Percentiles rank a stretch among this genome's conserved stretches.
These are phyloP conservation scores for Gilbertella persicaria DNA, from an alignment of 371 early-diverging fungal species.

Conservation along the genomic window DNA sequence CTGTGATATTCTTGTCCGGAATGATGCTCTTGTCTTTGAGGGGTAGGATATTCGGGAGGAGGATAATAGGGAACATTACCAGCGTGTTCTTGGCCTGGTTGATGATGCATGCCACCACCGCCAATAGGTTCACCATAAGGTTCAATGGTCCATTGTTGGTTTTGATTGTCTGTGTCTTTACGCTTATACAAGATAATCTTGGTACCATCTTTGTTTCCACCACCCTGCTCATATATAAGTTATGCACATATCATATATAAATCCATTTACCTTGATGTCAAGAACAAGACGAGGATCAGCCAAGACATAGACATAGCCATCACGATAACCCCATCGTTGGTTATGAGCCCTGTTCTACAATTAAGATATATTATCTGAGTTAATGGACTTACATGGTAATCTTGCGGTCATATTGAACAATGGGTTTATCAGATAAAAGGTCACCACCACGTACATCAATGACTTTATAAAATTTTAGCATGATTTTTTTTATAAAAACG, in stretches of 20 bases:
- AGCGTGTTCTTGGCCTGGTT: conserved; percentile 1
- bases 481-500: background rate
- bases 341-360: conserved; percentile 40
- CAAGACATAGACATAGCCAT: conserved; percentile 40
- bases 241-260: background rate
- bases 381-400: conserved; percentile 22
- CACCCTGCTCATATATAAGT: conserved; percentile 23
- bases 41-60: background rate
- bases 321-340: conserved; percentile 46
- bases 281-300: conserved; percentile 49
- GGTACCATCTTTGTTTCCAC: conserved; percentile 36
- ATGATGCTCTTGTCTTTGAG: too few relatives aligned
- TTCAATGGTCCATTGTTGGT: conserved; percentile 44
- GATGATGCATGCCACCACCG: too few relatives aligned
- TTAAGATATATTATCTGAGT: background rate
- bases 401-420: conserved; percentile 50
- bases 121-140: conserved; percentile 20
- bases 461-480: conserved; percentile 12
- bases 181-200: conserved; percentile 42
- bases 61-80: background rate
- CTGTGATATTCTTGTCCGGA: background rate
- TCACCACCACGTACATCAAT: conserved; percentile 54
- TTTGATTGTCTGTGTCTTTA: conserved; percentile 35
- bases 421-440: conserved; percentile 35
- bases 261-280: conserved; percentile 30